These are phyloP conservation scores for Dictyostelium gargantuum DNA, from an alignment of 208 protist genomes.

Conservation along the genomic window DNA sequence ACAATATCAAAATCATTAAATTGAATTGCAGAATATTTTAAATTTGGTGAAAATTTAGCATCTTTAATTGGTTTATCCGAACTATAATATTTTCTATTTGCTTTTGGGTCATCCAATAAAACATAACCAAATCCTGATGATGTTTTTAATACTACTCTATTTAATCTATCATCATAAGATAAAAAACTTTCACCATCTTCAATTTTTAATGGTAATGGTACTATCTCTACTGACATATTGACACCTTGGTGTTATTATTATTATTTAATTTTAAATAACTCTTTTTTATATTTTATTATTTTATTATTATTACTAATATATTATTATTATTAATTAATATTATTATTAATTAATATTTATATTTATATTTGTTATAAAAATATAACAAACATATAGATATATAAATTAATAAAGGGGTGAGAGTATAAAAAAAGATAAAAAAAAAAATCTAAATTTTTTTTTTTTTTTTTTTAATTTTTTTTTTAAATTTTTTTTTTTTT, in stretches of 20 bases:
- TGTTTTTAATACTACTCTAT: conserved; percentile 9
- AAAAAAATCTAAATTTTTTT: not conserved
- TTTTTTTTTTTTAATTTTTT: not conserved
- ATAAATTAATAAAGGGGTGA: not conserved
- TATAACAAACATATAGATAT: not conserved
- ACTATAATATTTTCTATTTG: conserved; percentile 7
- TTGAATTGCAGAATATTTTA: conserved; percentile 16
- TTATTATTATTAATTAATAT: not conserved
- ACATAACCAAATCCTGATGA: conserved; percentile 23
- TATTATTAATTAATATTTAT: not conserved
- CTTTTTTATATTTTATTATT: not conserved
- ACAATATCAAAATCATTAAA: conserved; percentile 55
- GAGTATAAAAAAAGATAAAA: not conserved
- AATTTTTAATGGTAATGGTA: conserved; percentile 1
- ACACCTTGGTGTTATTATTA: too few relatives aligned
- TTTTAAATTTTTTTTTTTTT: not conserved
- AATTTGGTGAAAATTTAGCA: conserved; percentile 57
- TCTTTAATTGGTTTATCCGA: conserved; percentile 54
- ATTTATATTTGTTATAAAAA: not conserved
- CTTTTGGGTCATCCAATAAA: conserved; percentile 1
- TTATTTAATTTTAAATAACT: not conserved
- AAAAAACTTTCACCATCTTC: conserved; percentile 25
- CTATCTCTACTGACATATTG: conserved; percentile 54
- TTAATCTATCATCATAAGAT: conserved; percentile 35
- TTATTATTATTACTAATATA: not conserved